Evolutionary conservation across 2,329 filamentous ascomycete genomes (phyloP).

Genomic region (Exophiala calicioides): DNA sequence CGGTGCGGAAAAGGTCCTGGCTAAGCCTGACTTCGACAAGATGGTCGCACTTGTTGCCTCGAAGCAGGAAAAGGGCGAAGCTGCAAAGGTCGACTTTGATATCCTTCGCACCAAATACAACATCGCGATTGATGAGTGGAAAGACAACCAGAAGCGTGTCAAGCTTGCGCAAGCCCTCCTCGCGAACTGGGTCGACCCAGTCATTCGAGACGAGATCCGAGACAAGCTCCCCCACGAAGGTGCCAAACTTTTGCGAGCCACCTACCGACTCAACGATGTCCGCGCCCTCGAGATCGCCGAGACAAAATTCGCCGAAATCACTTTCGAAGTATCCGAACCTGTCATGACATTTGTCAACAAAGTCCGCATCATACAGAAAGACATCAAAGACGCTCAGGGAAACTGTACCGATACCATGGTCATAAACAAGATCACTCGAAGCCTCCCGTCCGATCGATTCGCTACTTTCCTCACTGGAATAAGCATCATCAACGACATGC

Average conservation of each 20-base stretch:
- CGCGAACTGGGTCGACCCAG: background rate
- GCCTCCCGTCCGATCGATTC: background rate
- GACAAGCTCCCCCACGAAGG: background rate
- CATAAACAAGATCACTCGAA: background rate
- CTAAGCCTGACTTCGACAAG: background rate
- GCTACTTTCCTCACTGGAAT: background rate
- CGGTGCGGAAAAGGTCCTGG: background rate
- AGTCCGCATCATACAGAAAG: background rate
- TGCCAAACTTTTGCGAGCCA: background rate
- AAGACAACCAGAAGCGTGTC: background rate
- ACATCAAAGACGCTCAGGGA: background rate
- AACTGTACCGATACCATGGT: background rate
- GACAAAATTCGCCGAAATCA: background rate
- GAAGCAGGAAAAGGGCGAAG: background rate
- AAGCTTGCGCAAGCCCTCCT: background rate
- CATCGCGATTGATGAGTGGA: background rate
- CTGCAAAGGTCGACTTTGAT: background rate
- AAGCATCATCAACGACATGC: background rate
- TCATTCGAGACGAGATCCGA: background rate
- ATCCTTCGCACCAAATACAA: background rate
- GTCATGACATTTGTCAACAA: background rate
- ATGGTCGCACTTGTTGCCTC: background rate
- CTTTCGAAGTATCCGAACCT: background rate
- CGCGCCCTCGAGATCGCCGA: background rate
- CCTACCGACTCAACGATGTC: background rate